These are phyloP conservation scores for Rhizopus delemar DNA, from an alignment of 371 early-diverging fungal genomes.

Conservation along the genomic window DNA sequence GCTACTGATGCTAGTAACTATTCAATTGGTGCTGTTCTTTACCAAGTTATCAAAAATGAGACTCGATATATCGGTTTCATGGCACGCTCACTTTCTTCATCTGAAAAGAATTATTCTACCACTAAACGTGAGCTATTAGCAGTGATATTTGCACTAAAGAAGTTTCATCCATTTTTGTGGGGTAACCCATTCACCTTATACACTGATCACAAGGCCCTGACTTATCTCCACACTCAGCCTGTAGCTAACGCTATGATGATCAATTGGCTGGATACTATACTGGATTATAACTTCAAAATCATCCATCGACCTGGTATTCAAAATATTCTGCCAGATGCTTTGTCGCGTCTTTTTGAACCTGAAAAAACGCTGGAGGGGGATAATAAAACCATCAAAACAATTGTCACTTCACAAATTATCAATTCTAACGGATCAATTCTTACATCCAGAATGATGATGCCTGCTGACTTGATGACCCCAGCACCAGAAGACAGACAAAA, in stretches of 20 bases:
- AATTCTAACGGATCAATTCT: background rate
- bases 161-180: background rate
- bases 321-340: conserved; percentile 15
- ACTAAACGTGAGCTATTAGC: conserved; percentile 8
- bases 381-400: background rate
- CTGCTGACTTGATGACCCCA: background rate
- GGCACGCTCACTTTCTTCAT: background rate
- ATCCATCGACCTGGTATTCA: conserved; percentile 19
- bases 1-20: conserved; percentile 39
- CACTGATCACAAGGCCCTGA: conserved; percentile 5
- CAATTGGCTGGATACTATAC: conserved; percentile 22
- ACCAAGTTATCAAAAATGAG: conserved; percentile 3
- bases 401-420: background rate
- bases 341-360: conserved; percentile 8
- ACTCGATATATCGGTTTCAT: conserved; percentile 5
- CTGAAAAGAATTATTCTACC: background rate
- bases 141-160: background rate
- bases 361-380: conserved; percentile 10
- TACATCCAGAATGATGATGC: background rate
- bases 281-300: conserved; percentile 12
- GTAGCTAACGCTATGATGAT: conserved; percentile 12
- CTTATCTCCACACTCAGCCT: conserved; percentile 14
- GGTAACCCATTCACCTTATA: background rate
- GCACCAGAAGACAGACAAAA: background rate
- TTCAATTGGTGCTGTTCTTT: conserved; percentile 29